Percentiles rank a stretch among this genome's conserved stretches.
These are phyloP conservation scores for Cercophora samala DNA, from an alignment of 495 filamentous ascomycete genomes.

Conservation along the genomic window DNA sequence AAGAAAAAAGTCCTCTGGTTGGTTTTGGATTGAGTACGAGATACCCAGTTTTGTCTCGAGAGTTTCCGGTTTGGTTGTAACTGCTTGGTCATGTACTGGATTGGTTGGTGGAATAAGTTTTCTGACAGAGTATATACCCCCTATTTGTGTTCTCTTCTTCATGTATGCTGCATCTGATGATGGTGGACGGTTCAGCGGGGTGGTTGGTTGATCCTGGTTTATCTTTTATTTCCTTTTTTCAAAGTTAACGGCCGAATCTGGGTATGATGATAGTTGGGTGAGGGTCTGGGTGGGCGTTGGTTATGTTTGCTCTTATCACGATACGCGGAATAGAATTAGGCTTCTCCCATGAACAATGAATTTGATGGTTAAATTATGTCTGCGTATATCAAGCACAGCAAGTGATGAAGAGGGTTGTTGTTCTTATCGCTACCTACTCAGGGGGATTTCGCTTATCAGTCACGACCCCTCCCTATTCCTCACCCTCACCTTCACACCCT, in stretches of 20 bases:
- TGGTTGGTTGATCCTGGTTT: neutral
- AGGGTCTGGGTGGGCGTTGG: neutral
- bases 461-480: neutral
- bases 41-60: neutral
- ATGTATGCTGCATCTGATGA: neutral
- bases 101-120: neutral
- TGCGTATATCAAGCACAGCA: too few relatives aligned
- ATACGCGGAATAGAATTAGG: neutral
- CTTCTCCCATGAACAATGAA: neutral
- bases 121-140: neutral
- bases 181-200: neutral
- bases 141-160: neutral
- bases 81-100: neutral
- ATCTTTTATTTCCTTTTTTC: neutral
- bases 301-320: neutral
- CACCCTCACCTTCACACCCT: neutral
- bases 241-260: neutral
- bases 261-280: neutral
- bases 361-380: neutral
- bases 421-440: neutral
- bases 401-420: neutral
- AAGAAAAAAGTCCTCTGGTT: neutral
- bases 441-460: neutral
- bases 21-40: neutral
- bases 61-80: neutral